Percentiles rank a stretch among this genome's conserved stretches.
Evolutionary conservation across 768 basidiomycete genomes (phyloP).

Genomic region (Psilocybe tampanensis): DNA sequence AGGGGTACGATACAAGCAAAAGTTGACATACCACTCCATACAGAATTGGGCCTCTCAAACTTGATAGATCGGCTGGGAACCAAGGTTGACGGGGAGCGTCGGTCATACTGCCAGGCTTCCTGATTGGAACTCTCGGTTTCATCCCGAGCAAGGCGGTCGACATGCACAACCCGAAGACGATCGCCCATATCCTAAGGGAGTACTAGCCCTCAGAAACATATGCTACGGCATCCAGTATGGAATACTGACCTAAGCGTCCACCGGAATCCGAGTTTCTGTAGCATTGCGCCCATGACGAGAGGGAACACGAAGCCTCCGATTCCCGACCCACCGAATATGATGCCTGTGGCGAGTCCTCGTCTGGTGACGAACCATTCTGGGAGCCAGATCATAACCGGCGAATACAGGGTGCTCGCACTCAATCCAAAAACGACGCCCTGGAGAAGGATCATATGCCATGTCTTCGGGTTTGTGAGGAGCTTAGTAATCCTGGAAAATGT

Average conservation of each 20-base stretch:
- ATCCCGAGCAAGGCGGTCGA: constrained; percentile 1
- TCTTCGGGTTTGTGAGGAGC: neutral
- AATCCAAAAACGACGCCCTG: constrained; percentile 8
- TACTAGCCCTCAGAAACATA: neutral
- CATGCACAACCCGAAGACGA: neutral
- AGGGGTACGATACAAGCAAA: neutral
- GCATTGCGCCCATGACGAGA: constrained; percentile 4
- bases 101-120: neutral
- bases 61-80: neutral
- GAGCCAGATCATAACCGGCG: constrained; percentile 7
- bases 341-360: constrained; percentile 2
- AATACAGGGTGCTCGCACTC: constrained; percentile 1
- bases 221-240: neutral
- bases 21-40: neutral
- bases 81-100: neutral
- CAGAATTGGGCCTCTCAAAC: constrained; percentile 1
- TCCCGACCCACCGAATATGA: constrained; percentile 6
- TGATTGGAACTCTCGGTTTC: constrained; percentile 3
- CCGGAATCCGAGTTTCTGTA: constrained; percentile 2
- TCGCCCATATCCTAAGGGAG: constrained; percentile 1
- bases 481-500: neutral
- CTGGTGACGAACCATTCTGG: constrained; percentile 6
- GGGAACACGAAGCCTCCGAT: constrained; percentile 5
- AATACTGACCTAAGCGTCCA: constrained; percentile 4
- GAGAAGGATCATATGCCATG: constrained; percentile 7